Evolutionary conservation across 306 rosid species (phyloP), one percentile per base, ranked within the genome.

Genomic region (Lathyrus oleraceus): DNA sequence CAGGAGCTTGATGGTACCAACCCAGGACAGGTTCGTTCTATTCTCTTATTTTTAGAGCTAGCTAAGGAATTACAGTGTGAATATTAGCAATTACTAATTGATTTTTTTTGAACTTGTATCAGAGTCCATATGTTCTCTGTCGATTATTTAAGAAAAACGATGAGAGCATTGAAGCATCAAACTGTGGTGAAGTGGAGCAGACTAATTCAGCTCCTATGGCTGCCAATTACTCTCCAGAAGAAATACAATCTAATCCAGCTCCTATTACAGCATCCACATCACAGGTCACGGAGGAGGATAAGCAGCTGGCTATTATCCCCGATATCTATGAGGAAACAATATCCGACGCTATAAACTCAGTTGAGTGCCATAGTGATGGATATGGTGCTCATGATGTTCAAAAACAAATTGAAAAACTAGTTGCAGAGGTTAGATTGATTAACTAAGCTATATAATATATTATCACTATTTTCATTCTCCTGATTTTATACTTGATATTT

Each of bases 1-100:
- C 62, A 83, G 87, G 99, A 95, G 77, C 95, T 95, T 64, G 91
- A 88, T 81, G 99, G 99, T 52, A 90, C 96, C 69, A 86, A 89
- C 67, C 99, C 97, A 62, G 99, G 97, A 30, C 99, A 95, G 99
- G 99, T 89, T 6, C n/a, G 60, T 9, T 71, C 44, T 58, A 51
- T 2, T 43, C 56, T 45, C 38, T 23, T 54, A 1, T 53, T 58
- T 63, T 60, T 44, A 7, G 42, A 10, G 5, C 5, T 48, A 11
- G 36, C 32, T 57, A 60, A 30, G 48, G 13, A 61, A 16, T 69
- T 57, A 2, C 11, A n/a, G 17, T 61, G 20, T 9, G 52, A 68
- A 44, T 52, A 66, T 73, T 54, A 58, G 27, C 62, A 6, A 16
- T 49, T 52, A 6, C 61, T 57, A 25, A 1, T 6, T 67, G 56